These are phyloP conservation scores for Metarhizium brunneum DNA, from an alignment of 2,329 filamentous ascomycete species.

Conservation along the genomic window DNA sequence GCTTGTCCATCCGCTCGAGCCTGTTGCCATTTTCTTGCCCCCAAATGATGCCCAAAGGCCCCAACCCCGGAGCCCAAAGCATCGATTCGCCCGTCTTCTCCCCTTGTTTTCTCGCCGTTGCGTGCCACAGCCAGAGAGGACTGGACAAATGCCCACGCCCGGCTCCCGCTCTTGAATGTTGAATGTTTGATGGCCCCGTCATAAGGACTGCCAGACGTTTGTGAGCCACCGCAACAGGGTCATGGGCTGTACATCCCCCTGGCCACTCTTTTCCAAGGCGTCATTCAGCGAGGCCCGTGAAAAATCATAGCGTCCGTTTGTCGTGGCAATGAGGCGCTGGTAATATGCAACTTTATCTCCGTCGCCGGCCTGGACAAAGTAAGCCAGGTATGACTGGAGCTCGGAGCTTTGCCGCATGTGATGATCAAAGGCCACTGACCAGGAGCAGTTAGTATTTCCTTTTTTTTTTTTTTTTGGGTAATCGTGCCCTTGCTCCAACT, in stretches of 20 bases:
- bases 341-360: slow-evolving; percentile 42
- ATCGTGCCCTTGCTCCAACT: not conserved
- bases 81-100: not conserved
- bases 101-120: not conserved
- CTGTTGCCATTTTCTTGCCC: not conserved
- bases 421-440: slow-evolving; percentile 29
- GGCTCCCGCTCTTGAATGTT: not conserved
- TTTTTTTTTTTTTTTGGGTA: too few relatives aligned
- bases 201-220: slow-evolving; percentile 11
- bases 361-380: slow-evolving; percentile 37
- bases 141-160: not conserved
- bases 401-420: slow-evolving; percentile 29
- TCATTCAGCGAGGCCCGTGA: slow-evolving; percentile 50
- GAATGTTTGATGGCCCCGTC: not conserved
- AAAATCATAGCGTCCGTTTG: slow-evolving; percentile 60
- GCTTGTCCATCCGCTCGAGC: not conserved
- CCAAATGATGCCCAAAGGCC: not conserved
- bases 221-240: slow-evolving; percentile 46
- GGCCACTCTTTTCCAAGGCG: slow-evolving; percentile 24
- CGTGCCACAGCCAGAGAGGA: not conserved
- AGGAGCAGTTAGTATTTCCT: slow-evolving; percentile 10
- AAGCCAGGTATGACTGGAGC: slow-evolving; percentile 28
- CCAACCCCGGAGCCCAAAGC: not conserved
- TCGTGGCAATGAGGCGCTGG: slow-evolving; percentile 56
- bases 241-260: slow-evolving; percentile 36